Conservation (phyloP, 1,284 basidiomycete species). For the Apiotrichum veenhuisii region DNA sequence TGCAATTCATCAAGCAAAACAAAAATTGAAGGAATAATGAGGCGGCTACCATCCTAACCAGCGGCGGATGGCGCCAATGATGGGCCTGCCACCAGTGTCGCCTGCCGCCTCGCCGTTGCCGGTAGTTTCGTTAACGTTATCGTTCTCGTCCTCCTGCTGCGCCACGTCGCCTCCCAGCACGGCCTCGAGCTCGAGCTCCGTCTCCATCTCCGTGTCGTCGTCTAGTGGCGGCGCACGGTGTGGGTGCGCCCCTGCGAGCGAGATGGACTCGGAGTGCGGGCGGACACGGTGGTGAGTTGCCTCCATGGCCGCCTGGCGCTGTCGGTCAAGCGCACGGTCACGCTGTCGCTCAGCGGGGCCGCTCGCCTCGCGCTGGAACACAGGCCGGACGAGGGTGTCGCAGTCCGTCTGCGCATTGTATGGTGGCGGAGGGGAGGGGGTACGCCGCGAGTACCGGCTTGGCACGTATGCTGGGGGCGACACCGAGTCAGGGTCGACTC, state of each 20-base stretch:
- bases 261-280: too few species aligned
- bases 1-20: background rate
- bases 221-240: too few species aligned
- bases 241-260: too few species aligned
- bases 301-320: too few species aligned
- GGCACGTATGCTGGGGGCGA: constrained; percentile 14
- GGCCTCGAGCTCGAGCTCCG: too few species aligned
- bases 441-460: constrained; percentile 15
- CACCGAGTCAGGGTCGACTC: background rate
- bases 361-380: constrained; percentile 18
- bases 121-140: background rate
- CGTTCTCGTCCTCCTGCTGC: background rate
- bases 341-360: background rate
- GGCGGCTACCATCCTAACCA: constrained; percentile 7
- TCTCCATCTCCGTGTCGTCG: too few species aligned
- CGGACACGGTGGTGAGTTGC: too few species aligned
- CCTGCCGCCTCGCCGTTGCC: background rate
- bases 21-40: background rate
- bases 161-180: too few species aligned
- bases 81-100: background rate
- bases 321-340: too few species aligned
- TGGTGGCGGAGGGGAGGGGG: constrained; percentile 39
- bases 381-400: constrained; percentile 24
- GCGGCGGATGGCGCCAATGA: constrained; percentile 7
- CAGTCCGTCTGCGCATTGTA: constrained; percentile 39